Base-by-base conservation (phyloP, 345 rosid species). In the Orychophragmus violaceus region DNA sequence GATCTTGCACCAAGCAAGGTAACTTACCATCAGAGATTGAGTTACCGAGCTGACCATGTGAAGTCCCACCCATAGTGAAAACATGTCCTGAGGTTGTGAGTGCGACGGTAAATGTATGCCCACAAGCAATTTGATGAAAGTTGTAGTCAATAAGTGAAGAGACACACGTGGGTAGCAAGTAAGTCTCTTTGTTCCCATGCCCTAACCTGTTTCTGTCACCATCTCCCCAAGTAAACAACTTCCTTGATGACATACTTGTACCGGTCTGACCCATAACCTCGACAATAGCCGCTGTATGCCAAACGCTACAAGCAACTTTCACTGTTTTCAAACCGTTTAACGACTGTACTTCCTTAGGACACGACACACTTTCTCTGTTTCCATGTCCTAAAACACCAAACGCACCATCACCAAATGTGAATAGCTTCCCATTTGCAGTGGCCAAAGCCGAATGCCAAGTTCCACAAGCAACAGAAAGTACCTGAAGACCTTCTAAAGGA, bases 171-270 rank as follows among this genome's bases (percentile, higher is more conserved):
- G 99, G 99, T 66, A 87, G 81, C 69, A 94, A 75, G 57, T 87
- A 85, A 59, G 87, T 80, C 17, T 90, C 99, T 81, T 87, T 88
- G 77, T 67, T 90, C 49, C 95, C 97, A 65, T 94, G 99, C 1
- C 99, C 99, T 72, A 94, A 79, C 32, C 96, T 87, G 61, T 90
- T 51, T 74, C 85, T 87, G 25, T 88, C 95, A 18, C 99, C 99
- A 74, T 88, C 97, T n/a, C 99, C 99, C 99, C 99, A 94, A 22
- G 97, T 88, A 79, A 94, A 94, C 81, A 94, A 74, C 79, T 94
- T 94, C 71, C 87, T 81, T 0, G 97, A 85, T 14, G 84, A 77
- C 62, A 80, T 56, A 60, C 54, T 83, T 3, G 77, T 45, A 56
- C 96, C 90, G 0, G 82, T n/a, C 8, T 88, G 99, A 62, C 81